Base-by-base conservation (phyloP, 345 rosid species). In the Rhodamnia argentea region DNA sequence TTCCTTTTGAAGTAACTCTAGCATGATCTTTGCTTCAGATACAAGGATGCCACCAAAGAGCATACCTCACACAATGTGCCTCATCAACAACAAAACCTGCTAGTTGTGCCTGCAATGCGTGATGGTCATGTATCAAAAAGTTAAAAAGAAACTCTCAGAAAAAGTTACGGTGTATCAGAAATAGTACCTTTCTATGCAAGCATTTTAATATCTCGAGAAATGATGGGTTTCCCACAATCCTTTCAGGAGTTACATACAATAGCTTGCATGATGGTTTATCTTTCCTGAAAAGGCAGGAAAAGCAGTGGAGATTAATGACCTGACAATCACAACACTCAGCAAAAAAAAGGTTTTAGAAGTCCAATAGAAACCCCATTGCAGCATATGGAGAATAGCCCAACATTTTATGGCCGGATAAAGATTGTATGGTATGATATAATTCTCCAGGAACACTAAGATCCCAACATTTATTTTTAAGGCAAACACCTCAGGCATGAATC, bases 21-120 rank as follows among this genome's bases (percentile, higher is more conserved):
- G 44, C 81, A 76, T 70, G 70, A 86, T n/a, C 52, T 64, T 29
- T 64, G 42, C 12, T 64, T 83, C 47, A 18, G 2, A 32, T 52
- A 27, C 60, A 53, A 53, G 82, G 22, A 78, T 53, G 78, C 52
- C 52, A 83, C 52, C 56, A 83, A 74, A 82, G 57, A 59, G 26
- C 86, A 57, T 90, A 96, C 99, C 99, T 96, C 85, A 97, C 96
- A 87, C 98, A 96, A 84, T 97, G 99, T 84, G 98, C 98, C 92
- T 97, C 98, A 89, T 96, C 99, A 88, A 95, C 95, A 85, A 94
- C 93, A 92, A 97, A 95, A 87, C 99, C 96, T 32, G 96, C 98
- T 24, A 95, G 90, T 85, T 90, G 95, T 86, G 93, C 93, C 95
- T 96, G 92, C 88, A 64, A 89, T 56, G 47, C 8, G 7, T 16